A percentile compares a stretch with the other conserved stretches of the same genome.
Evolutionary conservation across 345 rosid genomes (phyloP).

Genomic region (Eucalyptus curtisii): DNA sequence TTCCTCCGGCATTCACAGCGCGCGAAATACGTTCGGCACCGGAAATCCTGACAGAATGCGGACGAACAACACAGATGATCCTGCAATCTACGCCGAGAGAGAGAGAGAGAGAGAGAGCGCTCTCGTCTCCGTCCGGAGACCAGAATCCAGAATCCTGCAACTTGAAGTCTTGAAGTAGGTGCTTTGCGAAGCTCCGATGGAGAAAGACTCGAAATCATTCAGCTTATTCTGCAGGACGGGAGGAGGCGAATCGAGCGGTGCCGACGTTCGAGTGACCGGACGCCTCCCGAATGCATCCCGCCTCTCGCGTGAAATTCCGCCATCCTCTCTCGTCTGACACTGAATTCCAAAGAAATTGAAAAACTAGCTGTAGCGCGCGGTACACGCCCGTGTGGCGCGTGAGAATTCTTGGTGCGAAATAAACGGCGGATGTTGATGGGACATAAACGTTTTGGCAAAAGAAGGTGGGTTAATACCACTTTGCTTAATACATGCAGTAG

Average conservation of each 20-base stretch:
- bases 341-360: background rate
- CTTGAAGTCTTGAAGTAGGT: background rate
- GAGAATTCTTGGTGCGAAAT: background rate
- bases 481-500: background rate
- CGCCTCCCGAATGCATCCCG: background rate
- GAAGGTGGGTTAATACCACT: background rate
- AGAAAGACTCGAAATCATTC: background rate
- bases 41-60: background rate
- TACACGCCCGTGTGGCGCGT: background rate
- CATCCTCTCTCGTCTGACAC: background rate
- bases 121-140: background rate
- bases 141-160: background rate
- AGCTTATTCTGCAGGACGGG: background rate
- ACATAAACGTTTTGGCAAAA: background rate
- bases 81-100: background rate
- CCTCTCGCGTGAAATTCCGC: background rate
- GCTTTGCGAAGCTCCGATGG: background rate
- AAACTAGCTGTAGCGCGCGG: background rate
- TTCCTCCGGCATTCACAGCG: background rate
- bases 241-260: background rate
- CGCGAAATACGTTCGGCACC: background rate
- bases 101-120: background rate
- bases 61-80: background rate
- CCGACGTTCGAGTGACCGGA: background rate
- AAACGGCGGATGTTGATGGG: background rate